These are phyloP conservation scores for Aegilops sharonensis DNA, from an alignment of 176 grass and related monocot genomes.

Conservation along the genomic window DNA sequence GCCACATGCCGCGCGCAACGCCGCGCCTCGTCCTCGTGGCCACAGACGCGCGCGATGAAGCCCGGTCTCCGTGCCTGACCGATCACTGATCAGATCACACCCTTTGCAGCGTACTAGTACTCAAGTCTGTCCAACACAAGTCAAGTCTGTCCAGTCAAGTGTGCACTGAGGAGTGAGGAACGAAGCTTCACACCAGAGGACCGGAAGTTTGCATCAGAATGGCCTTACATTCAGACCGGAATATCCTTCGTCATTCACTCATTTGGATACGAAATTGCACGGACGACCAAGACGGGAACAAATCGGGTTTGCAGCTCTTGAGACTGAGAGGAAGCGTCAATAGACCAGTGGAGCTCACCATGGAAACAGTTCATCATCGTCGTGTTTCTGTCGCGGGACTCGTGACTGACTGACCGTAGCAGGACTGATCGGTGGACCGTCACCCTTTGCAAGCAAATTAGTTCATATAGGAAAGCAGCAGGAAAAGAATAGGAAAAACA, in stretches of 20 bases:
- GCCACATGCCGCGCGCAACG: too few relatives aligned
- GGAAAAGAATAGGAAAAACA: neutral
- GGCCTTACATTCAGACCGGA: neutral
- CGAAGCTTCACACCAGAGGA: neutral
- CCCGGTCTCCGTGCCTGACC: too few relatives aligned
- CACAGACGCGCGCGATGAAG: too few relatives aligned
- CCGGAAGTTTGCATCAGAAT: neutral
- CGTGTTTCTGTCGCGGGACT: neutral
- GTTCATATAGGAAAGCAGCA: neutral
- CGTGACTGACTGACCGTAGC: neutral
- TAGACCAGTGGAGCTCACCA: neutral
- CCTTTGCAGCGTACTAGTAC: too few relatives aligned
- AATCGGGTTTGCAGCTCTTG: too few relatives aligned
- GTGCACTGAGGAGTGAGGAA: neutral
- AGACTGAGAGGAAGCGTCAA: neutral
- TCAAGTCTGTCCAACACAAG: neutral
- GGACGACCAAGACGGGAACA: neutral
- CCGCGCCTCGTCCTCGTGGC: too few relatives aligned
- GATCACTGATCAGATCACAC: too few relatives aligned
- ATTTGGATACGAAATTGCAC: neutral
- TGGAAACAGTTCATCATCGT: too few relatives aligned
- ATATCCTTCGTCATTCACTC: neutral
- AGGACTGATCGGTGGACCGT: neutral
- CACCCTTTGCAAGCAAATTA: neutral
- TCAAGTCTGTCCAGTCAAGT: constrained; percentile 8